Percentiles rank a stretch among this genome's conserved stretches.
phyloP scores from a whole-genome alignment of 352 stramenopile genomes.

The Plasmopara halstedii region DNA sequence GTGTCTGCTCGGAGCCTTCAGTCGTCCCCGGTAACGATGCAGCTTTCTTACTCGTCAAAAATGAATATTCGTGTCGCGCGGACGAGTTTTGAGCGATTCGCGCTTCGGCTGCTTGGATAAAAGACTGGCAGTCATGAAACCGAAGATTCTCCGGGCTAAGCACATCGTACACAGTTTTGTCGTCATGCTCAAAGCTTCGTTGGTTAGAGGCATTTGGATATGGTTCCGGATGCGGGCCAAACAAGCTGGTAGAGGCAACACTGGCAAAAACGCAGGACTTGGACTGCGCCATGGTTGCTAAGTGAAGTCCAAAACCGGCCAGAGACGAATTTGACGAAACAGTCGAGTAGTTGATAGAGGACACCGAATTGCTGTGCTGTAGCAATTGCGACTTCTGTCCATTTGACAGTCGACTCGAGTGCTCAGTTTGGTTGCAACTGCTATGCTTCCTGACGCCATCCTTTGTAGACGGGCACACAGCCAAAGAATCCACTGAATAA shows the following conservation, averaged over 20 bases:
- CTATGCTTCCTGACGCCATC: slow-evolving; percentile 23
- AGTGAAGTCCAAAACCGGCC: slow-evolving; percentile 30
- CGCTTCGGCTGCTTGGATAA: slow-evolving; percentile 23
- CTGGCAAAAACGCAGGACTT: slow-evolving; percentile 24
- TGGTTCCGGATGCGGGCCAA: slow-evolving; percentile 27
- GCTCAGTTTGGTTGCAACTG: slow-evolving; percentile 23
- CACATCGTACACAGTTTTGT: slow-evolving; percentile 19
- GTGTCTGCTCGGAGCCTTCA: slow-evolving; percentile 20
- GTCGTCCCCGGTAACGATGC: slow-evolving; percentile 19
- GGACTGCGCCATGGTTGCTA: slow-evolving; percentile 28
- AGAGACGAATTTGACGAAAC: slow-evolving; percentile 40
- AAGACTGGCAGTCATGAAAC: slow-evolving; percentile 30
- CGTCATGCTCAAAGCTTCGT: slow-evolving; percentile 4
- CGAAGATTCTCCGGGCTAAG: slow-evolving; percentile 29
- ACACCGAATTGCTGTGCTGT: slow-evolving; percentile 29
- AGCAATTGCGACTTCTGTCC: slow-evolving; percentile 15
- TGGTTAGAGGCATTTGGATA: slow-evolving; percentile 23
- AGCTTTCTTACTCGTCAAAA: slow-evolving; percentile 16
- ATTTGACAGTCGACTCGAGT: slow-evolving; percentile 7
- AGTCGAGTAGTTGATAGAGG: slow-evolving; percentile 35
- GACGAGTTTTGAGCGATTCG: slow-evolving; percentile 8
- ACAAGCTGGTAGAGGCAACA: slow-evolving; percentile 21
- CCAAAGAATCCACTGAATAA: slow-evolving; percentile 23
- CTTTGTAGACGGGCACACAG: slow-evolving; percentile 23
- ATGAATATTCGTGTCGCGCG: slow-evolving; percentile 13